Base-by-base conservation (phyloP, 2,329 filamentous ascomycete species). In the Monosporascus sp. region DNA sequence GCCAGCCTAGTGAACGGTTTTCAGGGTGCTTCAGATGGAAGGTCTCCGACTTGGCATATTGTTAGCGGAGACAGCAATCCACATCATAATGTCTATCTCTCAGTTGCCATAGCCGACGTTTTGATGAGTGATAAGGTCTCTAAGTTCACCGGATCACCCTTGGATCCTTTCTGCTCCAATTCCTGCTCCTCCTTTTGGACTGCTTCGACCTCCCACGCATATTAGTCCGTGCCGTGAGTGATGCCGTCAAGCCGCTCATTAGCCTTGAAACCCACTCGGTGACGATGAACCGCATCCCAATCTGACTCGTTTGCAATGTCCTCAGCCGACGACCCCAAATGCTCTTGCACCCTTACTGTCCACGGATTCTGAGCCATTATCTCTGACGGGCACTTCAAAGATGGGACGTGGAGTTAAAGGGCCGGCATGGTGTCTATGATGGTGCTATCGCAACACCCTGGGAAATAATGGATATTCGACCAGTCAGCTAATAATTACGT, bases 251-350 rank as follows among this genome's bases (percentile, higher is more conserved):
- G 51, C 5, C 72, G 67, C 46, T 70, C 65, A 38, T 69, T 59
- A 39, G 75, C 63, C 6, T 68, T 68, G 14, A 39, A 39, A 15
- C 37, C 37, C n/a, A 39, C n/a, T 15, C 37, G 37, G 51, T 76
- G 71, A 17, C 67, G 60, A 54, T 72, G 70, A 1, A 63, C 64
- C 1, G 56, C 55, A 15, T 56, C 57, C 74, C 75, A 77, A 45
- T 75, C 63, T 2, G 74, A 73, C 58, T 77, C 75, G 6, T 69
- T 60, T 17, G 63, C 62, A 35, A 77, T 73, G 14, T 75, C 74
- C 25, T 68, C 56, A 5, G 55, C 58, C 1, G 69, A 63, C 0
- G 72, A 75, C 6, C 73, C 74, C 7, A 8, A 18, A 39, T 39
- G 37, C 5, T n/a, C 15, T 18, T 17, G 15, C 37, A 39, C 37